phyloP scores from a whole-genome alignment of 768 basidiomycete genomes.

The Boletus tomentosulus region DNA sequence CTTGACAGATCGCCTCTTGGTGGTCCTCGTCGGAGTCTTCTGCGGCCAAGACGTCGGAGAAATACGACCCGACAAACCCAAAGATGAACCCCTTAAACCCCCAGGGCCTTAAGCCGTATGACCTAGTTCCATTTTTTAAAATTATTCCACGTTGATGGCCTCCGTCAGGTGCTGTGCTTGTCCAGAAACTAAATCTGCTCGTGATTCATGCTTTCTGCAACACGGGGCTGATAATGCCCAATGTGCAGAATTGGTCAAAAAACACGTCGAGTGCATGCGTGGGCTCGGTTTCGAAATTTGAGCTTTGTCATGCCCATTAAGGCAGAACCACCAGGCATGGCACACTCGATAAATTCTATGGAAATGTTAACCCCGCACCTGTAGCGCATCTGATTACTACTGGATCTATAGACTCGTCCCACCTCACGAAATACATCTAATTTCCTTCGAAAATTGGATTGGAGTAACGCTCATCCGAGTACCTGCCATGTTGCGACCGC shows the following conservation, averaged over 20 bases:
- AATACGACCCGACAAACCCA: slow-evolving; percentile 70
- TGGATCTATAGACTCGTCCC: slow-evolving; percentile 6
- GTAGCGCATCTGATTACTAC: neutral
- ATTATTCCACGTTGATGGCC: neutral
- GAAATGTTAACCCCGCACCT: slow-evolving; percentile 1
- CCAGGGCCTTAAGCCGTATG: slow-evolving; percentile 91
- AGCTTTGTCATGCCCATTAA: neutral
- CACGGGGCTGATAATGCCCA: slow-evolving; percentile 63
- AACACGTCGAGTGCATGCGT: slow-evolving; percentile 89
- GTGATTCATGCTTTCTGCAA: slow-evolving; percentile 92
- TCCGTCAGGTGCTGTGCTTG: slow-evolving; percentile 87
- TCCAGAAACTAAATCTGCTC: slow-evolving; percentile 84
- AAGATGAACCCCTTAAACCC: slow-evolving; percentile 90
- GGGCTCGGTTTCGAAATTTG: slow-evolving; percentile 83
- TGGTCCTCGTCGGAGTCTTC: slow-evolving; percentile 44
- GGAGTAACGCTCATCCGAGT: neutral
- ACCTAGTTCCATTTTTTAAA: neutral
- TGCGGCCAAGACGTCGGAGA: slow-evolving; percentile 33
- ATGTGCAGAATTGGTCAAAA: slow-evolving; percentile 75
- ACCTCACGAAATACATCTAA: neutral
- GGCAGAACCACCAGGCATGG: neutral
- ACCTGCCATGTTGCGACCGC: neutral
- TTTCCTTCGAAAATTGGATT: neutral
- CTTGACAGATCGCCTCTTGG: slow-evolving; percentile 45
- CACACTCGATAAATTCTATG: neutral